A percentile compares a stretch with the other conserved stretches of the same genome.
These are phyloP conservation scores for Flueggea neowawraea DNA, from an alignment of 441 rosid species.

Conservation along the genomic window DNA sequence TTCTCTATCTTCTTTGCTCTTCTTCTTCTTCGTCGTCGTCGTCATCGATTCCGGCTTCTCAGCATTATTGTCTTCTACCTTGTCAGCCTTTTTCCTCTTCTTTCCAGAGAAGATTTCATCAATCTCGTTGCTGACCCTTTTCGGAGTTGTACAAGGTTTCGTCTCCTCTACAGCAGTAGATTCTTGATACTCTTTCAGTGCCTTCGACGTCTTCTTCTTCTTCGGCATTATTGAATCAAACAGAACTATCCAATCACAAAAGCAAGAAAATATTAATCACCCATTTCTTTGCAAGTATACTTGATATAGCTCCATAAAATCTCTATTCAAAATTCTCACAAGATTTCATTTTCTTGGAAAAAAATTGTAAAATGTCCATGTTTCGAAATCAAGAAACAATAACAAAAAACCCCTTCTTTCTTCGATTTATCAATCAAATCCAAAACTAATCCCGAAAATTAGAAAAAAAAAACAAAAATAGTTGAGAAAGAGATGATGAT, in stretches of 20 bases:
- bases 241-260: not conserved
- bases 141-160: slow-evolving; percentile 4
- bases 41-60: slow-evolving; percentile 1
- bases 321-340: too few relatives aligned
- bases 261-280: too few relatives aligned
- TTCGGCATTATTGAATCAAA: slow-evolving; percentile 3
- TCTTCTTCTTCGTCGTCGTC: slow-evolving; percentile 25
- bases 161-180: not conserved
- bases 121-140: slow-evolving; percentile 15
- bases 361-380: too few relatives aligned
- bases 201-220: slow-evolving; percentile 1
- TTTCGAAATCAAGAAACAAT: too few relatives aligned
- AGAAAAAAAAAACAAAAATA: too few relatives aligned
- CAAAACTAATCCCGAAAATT: too few relatives aligned
- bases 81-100: slow-evolving; percentile 33
- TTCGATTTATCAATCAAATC: too few relatives aligned
- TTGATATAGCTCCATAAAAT: too few relatives aligned
- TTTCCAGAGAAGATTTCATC: slow-evolving; percentile 29
- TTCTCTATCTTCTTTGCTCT: slow-evolving; percentile 18
- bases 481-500: too few relatives aligned
- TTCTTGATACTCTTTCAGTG: not conserved
- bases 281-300: too few relatives aligned
- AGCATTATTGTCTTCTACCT: not conserved
- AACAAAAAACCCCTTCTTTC: too few relatives aligned
- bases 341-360: too few relatives aligned